Conservation (phyloP, 805 yeast genomes). For the Yarrowia keelungensis region DNA sequence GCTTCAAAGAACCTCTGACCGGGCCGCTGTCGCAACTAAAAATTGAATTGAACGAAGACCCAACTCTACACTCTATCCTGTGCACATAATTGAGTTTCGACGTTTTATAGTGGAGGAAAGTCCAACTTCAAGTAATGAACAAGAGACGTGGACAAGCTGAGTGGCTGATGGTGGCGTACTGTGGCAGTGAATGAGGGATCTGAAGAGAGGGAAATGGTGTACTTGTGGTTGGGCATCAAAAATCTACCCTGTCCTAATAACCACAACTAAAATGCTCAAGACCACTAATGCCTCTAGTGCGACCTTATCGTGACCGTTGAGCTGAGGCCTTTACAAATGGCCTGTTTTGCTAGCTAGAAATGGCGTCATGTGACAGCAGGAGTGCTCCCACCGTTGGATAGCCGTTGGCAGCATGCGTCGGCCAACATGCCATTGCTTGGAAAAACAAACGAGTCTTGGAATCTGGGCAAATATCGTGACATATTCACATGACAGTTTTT, state of each 20-base stretch:
- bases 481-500: background rate
- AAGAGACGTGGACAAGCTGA: too few relatives aligned
- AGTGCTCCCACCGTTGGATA: background rate
- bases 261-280: background rate
- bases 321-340: conserved; percentile 21
- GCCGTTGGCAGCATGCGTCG: conserved; percentile 12
- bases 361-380: conserved; percentile 29
- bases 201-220: background rate
- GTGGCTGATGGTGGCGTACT: background rate
- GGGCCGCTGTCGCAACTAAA: conserved; percentile 21
- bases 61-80: background rate
- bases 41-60: conserved; percentile 4
- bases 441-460: background rate
- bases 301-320: conserved; percentile 20
- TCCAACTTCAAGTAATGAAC: too few relatives aligned
- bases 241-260: background rate
- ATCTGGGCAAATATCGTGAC: background rate
- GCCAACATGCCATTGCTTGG: background rate
- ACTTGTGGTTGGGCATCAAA: background rate
- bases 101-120: background rate
- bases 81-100: conserved; percentile 14
- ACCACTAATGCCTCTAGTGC: background rate
- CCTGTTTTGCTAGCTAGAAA: background rate
- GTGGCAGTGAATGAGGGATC: conserved; percentile 1
- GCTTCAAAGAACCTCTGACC: conserved; percentile 3